phyloP scores from a whole-genome alignment of 768 basidiomycete genomes.

The Pleurotus tuber-regium region DNA sequence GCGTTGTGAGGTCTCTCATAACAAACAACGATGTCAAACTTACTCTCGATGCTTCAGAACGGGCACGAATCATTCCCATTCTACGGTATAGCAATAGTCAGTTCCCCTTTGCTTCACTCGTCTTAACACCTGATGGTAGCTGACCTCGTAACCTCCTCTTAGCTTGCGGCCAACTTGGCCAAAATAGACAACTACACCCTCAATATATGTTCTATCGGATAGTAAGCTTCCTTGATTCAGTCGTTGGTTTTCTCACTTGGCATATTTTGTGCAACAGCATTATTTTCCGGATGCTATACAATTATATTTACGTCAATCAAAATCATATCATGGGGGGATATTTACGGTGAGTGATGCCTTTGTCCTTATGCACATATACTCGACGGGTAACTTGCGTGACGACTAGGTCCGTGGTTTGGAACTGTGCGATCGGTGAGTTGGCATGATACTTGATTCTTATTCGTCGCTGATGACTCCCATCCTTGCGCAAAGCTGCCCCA shows the following conservation, averaged over 20 bases:
- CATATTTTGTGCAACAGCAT: constrained; percentile 17
- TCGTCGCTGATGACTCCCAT: too few species aligned
- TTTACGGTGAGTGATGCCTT: constrained; percentile 17
- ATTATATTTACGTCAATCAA: constrained; percentile 23
- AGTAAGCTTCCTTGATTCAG: not conserved
- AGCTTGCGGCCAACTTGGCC: constrained; percentile 22
- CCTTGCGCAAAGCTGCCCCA: too few species aligned
- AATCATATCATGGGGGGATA: constrained; percentile 17
- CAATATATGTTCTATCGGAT: not conserved
- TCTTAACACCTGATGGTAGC: constrained; percentile 9
- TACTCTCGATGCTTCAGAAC: constrained; percentile 18
- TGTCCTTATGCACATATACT: not conserved
- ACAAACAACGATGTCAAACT: not conserved
- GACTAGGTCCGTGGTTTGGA: not conserved
- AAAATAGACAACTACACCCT: constrained; percentile 17
- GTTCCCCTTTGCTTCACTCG: not conserved
- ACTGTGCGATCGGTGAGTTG: too few species aligned
- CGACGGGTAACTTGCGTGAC: not conserved
- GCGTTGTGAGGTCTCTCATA: not conserved
- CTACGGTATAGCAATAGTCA: constrained; percentile 24
- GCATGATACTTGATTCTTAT: too few species aligned
- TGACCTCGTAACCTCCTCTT: not conserved
- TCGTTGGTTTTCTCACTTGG: not conserved
- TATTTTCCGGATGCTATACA: constrained; percentile 18
- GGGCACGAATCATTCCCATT: constrained; percentile 27